These are phyloP conservation scores for Phaffia rhodozyma DNA, from an alignment of 1,284 basidiomycete genomes.

Conservation along the genomic window DNA sequence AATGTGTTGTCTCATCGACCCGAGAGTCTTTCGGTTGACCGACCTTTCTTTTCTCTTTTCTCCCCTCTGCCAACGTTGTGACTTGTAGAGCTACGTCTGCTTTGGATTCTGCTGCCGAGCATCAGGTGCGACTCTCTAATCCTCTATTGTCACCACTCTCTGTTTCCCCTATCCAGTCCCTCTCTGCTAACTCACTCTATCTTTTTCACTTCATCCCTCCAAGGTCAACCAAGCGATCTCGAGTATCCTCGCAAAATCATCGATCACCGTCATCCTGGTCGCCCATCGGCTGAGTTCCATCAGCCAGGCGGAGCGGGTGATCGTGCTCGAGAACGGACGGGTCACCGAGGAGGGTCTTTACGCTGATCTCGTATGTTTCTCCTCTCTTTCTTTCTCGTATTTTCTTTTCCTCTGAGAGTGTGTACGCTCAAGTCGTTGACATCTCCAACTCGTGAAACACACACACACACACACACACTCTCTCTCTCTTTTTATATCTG, in stretches of 20 bases:
- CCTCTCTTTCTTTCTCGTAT: slow-evolving; percentile 3
- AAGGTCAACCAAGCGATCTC: slow-evolving; percentile 88
- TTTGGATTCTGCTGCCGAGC: slow-evolving; percentile 79
- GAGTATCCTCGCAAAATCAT: slow-evolving; percentile 59
- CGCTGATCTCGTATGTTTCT: slow-evolving; percentile 51
- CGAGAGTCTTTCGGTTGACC: too few relatives aligned
- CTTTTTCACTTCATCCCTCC: too few relatives aligned
- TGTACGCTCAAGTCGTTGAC: too few relatives aligned
- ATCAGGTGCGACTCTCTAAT: too few relatives aligned
- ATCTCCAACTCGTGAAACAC: too few relatives aligned
- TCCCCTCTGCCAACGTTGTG: background rate
- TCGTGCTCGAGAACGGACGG: slow-evolving; percentile 72
- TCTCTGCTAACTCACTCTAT: too few relatives aligned
- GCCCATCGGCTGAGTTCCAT: slow-evolving; percentile 78
- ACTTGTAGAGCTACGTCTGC: slow-evolving; percentile 41
- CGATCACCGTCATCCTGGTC: slow-evolving; percentile 77
- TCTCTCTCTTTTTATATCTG: slow-evolving; percentile 8
- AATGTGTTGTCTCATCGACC: too few relatives aligned
- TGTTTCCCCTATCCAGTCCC: too few relatives aligned
- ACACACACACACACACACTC: too few relatives aligned
- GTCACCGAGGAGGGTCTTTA: slow-evolving; percentile 78
- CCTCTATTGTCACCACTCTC: too few relatives aligned
- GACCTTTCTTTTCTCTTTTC: background rate
- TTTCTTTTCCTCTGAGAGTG: background rate
- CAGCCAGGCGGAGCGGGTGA: slow-evolving; percentile 68